Conservation (phyloP, 2,329 filamentous ascomycete genomes). For the Aspergillus sp. region DNA sequence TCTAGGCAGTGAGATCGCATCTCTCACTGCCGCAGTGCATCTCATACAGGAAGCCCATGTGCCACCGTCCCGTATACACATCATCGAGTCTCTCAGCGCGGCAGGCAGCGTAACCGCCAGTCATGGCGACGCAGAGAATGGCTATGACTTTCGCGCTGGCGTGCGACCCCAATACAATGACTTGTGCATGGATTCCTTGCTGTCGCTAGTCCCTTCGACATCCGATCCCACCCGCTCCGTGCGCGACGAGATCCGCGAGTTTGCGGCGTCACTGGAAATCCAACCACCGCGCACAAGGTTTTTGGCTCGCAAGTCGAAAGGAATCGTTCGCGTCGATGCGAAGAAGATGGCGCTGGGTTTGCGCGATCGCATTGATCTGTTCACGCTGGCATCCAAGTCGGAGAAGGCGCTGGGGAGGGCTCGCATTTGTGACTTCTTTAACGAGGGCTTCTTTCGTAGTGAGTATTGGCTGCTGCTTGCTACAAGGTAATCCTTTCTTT, state of each 20-base stretch:
- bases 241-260: slow-evolving; percentile 19
- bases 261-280: not conserved
- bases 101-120: slow-evolving; percentile 33
- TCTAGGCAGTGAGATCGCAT: slow-evolving; percentile 36
- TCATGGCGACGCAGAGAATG: slow-evolving; percentile 29
- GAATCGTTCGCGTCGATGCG: slow-evolving; percentile 5
- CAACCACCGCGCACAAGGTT: slow-evolving; percentile 14
- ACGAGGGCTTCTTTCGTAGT: slow-evolving; percentile 23
- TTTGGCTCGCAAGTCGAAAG: slow-evolving; percentile 8
- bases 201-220: slow-evolving; percentile 31
- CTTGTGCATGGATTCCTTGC: slow-evolving; percentile 34
- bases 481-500: slow-evolving; percentile 19
- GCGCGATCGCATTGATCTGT: slow-evolving; percentile 21
- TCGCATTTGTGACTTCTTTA: slow-evolving; percentile 19
- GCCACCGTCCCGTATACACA: slow-evolving; percentile 33
- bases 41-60: slow-evolving; percentile 37
- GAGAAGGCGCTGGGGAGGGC: slow-evolving; percentile 19
- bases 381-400: slow-evolving; percentile 15
- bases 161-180: slow-evolving; percentile 36
- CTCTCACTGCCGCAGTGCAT: slow-evolving; percentile 37
- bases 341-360: slow-evolving; percentile 13
- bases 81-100: slow-evolving; percentile 32
- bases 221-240: slow-evolving; percentile 13
- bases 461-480: slow-evolving; percentile 28
- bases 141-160: slow-evolving; percentile 38